A percentile compares a stretch with the other conserved stretches of the same genome.
These are phyloP conservation scores for Botrytis pseudocinerea DNA, from an alignment of 2,329 filamentous ascomycete species.

Conservation along the genomic window DNA sequence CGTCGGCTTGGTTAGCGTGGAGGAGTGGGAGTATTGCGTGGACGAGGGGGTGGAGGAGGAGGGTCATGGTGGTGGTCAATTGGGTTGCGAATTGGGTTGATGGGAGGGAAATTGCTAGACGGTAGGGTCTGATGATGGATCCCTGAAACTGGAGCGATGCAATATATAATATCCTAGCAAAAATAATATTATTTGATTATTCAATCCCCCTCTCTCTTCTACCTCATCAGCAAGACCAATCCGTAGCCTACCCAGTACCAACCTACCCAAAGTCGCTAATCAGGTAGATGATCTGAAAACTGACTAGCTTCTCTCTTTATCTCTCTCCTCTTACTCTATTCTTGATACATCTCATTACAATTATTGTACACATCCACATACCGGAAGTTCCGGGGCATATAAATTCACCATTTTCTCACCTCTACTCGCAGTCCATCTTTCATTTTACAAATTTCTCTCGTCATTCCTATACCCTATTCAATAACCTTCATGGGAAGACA, in stretches of 20 bases:
- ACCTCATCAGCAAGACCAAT: no score
- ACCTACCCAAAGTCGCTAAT: not conserved
- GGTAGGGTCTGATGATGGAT: conserved; percentile 9
- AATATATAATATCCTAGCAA: not conserved
- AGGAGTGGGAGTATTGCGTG: conserved; percentile 32
- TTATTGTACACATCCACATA: not conserved
- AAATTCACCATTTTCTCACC: not conserved
- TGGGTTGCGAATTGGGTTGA: conserved; percentile 31
- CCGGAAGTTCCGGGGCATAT: not conserved
- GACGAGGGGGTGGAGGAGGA: conserved; percentile 32
- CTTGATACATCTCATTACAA: no score
- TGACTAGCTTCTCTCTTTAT: no score
- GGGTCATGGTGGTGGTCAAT: conserved; percentile 30
- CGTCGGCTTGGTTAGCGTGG: conserved; percentile 32
- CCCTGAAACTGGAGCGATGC: accelerated
- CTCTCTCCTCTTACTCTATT: not conserved
- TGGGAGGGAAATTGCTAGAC: conserved; percentile 28
- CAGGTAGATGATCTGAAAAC: no score
- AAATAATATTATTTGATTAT: not conserved
- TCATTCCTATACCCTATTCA: not conserved
- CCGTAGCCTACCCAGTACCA: not conserved
- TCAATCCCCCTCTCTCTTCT: no score
- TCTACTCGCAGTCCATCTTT: not conserved
- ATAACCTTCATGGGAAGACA: not conserved
- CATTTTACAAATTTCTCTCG: not conserved